Conservation (phyloP, 306 rosid genomes). For the Pterocarpus macrocarpus region DNA sequence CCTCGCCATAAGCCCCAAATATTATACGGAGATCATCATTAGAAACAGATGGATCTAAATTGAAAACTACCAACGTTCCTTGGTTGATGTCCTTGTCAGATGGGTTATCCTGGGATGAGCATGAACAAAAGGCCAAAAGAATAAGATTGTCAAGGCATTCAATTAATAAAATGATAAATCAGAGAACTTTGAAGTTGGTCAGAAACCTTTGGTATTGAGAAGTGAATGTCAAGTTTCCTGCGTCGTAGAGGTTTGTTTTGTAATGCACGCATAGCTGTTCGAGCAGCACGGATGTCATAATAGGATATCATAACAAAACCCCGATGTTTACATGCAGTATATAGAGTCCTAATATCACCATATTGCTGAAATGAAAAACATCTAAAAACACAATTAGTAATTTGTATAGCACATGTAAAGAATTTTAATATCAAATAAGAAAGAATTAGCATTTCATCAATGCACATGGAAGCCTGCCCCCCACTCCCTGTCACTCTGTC, state of each 20-base stretch:
- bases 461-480: not conserved
- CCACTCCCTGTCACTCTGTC: too few relatives aligned
- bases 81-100: constrained; percentile 98
- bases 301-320: constrained; percentile 99
- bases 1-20: constrained; percentile 98
- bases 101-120: constrained; percentile 80
- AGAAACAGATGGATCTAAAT: constrained; percentile 94
- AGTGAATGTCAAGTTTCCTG: constrained; percentile 97
- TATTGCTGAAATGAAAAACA: constrained; percentile 70
- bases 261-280: constrained; percentile 92
- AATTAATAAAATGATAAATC: constrained; percentile 18
- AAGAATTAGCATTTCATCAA: constrained; percentile 1
- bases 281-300: constrained; percentile 96
- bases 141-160: constrained; percentile 27
- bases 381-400: constrained; percentile 38
- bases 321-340: constrained; percentile 97
- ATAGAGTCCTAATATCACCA: constrained; percentile 95
- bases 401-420: not conserved
- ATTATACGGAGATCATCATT: constrained; percentile 95
- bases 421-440: not conserved
- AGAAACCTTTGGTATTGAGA: constrained; percentile 95
- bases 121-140: constrained; percentile 26
- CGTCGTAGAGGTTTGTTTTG: constrained; percentile 94
- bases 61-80: constrained; percentile 96
- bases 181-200: constrained; percentile 27